These are phyloP conservation scores for Arabis alpina DNA, from an alignment of 345 rosid species.

Conservation along the genomic window DNA sequence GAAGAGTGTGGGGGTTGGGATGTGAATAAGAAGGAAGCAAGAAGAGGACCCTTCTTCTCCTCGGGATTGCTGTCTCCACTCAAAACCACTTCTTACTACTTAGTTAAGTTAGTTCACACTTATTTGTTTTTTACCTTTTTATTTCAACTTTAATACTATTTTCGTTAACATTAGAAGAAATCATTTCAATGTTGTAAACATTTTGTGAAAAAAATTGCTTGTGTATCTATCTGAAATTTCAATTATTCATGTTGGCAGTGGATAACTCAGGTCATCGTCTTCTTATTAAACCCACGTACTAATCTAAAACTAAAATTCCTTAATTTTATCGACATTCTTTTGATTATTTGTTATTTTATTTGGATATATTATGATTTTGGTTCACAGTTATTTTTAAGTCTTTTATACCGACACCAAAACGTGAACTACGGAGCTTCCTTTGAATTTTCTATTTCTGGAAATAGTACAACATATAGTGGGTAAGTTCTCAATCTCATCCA, in stretches of 20 bases:
- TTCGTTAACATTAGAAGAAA: background rate
- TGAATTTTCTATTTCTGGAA: conserved; percentile 27
- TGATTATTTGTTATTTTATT: background rate
- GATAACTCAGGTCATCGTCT: background rate
- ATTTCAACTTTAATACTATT: background rate
- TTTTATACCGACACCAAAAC: conserved; percentile 10
- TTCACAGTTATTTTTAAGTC: background rate
- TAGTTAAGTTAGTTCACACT: conserved; percentile 30
- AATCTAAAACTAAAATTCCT: conserved; percentile 1
- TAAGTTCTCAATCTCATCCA: conserved; percentile 15
- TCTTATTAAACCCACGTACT: background rate
- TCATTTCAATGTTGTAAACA: background rate
- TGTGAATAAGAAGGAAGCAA: conserved; percentile 77
- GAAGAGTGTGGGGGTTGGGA: conserved; percentile 44
- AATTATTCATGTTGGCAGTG: background rate
- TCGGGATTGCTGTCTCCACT: conserved; percentile 48
- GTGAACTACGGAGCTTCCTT: conserved; percentile 29
- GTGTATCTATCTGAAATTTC: background rate
- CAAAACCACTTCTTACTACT: conserved; percentile 25
- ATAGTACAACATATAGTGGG: background rate
- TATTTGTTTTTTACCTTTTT: background rate
- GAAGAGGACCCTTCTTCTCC: conserved; percentile 46
- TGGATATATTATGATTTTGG: background rate
- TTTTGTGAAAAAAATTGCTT: background rate
- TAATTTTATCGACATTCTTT: background rate